A percentile compares a stretch with the other conserved stretches of the same genome.
phyloP scores from a whole-genome alignment of 1,284 basidiomycete genomes.

The Pascua guehoae region DNA sequence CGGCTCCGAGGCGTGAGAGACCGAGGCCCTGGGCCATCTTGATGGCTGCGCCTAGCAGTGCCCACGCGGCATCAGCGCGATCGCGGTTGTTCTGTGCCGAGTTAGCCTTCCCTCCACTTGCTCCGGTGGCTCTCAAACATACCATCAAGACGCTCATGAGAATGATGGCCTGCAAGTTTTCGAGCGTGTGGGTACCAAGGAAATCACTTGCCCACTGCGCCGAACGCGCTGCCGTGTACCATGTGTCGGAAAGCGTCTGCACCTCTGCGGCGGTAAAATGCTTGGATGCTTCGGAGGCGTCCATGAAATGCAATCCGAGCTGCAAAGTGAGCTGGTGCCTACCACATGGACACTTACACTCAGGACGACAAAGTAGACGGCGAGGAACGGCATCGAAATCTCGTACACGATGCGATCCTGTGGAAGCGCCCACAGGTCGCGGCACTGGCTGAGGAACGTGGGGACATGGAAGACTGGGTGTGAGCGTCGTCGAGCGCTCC shows the following conservation, averaged over 20 bases:
- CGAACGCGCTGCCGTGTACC: constrained; percentile 40
- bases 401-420: constrained; percentile 39
- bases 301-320: constrained; percentile 50
- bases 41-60: constrained; percentile 48
- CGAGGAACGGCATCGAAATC: constrained; percentile 46
- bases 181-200: constrained; percentile 45
- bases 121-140: constrained; percentile 4
- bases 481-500: neutral
- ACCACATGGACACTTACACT: constrained; percentile 28
- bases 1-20: constrained; percentile 48
- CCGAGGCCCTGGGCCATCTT: constrained; percentile 52
- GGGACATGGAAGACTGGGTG: constrained; percentile 42
- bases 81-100: constrained; percentile 45
- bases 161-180: constrained; percentile 45
- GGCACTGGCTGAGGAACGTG: constrained; percentile 45
- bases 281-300: constrained; percentile 34
- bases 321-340: constrained; percentile 5
- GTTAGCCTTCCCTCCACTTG: neutral
- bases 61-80: constrained; percentile 49
- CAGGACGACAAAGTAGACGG: constrained; percentile 45
- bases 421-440: constrained; percentile 47
- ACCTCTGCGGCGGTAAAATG: constrained; percentile 45
- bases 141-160: constrained; percentile 48
- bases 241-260: constrained; percentile 40
- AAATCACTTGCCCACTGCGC: constrained; percentile 49